phyloP scores from a whole-genome alignment of 495 filamentous ascomycete genomes.

The Neurospora sp. region DNA sequence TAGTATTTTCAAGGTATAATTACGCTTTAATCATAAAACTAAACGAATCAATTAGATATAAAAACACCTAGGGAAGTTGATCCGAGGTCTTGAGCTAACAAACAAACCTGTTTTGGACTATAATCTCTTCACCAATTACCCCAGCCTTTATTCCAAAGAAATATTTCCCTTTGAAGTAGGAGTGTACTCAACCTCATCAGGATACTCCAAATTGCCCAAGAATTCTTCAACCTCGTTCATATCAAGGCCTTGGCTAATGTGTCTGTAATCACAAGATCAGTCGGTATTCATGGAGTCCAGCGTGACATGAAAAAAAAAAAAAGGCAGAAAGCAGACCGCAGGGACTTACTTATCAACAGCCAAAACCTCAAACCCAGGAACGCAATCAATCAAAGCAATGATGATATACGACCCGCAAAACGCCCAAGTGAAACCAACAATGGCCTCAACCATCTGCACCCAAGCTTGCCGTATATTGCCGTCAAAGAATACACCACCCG shows the following conservation, averaged over 20 bases:
- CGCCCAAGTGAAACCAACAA: constrained; percentile 17
- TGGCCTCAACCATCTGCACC: constrained; percentile 18
- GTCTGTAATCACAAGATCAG: constrained; percentile 3
- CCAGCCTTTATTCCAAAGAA: constrained; percentile 4
- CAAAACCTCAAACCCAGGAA: constrained; percentile 19
- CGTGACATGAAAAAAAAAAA: background rate
- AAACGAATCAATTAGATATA: no score
- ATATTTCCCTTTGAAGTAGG: constrained; percentile 15
- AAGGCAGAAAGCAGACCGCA: background rate
- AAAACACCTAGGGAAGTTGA: no score
- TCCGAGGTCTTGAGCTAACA: no score
- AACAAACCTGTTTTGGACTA: no score
- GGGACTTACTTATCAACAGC: constrained; percentile 18
- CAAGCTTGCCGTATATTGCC: constrained; percentile 13
- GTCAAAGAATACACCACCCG: constrained; percentile 18
- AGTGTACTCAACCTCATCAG: constrained; percentile 14
- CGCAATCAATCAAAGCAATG: constrained; percentile 18
- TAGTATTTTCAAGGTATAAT: no score
- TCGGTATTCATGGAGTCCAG: background rate
- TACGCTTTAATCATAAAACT: no score
- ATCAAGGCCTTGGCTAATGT: constrained; percentile 19
- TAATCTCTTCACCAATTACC: background rate
- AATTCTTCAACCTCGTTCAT: constrained; percentile 19
- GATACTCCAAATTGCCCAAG: constrained; percentile 12
- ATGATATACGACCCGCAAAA: constrained; percentile 18